Evolutionary conservation across 495 filamentous ascomycete species (phyloP), one percentile per base, ranked within the genome.

Genomic region (Neurospora tetrasperma): DNA sequence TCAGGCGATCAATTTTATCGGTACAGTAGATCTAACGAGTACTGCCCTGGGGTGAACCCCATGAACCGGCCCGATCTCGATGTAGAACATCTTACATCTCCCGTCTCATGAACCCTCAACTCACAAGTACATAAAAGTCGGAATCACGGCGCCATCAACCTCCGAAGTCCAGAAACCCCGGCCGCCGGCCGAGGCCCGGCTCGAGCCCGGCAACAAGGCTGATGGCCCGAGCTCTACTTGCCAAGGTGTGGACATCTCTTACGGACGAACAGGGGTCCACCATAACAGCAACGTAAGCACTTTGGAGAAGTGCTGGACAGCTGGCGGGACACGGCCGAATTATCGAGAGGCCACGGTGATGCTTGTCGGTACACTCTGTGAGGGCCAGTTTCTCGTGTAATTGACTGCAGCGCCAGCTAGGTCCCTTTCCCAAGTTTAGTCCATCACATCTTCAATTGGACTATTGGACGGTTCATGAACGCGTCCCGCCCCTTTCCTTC

Each of bases 211-310:
- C 7, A 23, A 5, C 23, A 62, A 59, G 27, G 10, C 27, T 16
- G 54, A 27, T 35, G 54, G 27, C 27, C 6, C 27, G 54, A 66
- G 54, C 54, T 66, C 54, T 66, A 66, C 8, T 18, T 66, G 54
- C 27, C 54, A 27, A 12, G 54, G 54, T 31, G 54, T 66, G 27
- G 54, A 62, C 42, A 71, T 40, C 43, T n/a, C 27, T 18, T 23
- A 35, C 69, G 31, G 39, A 7, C 18, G 38, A 71, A 73, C 76
- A 78, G 74, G 77, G 75, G 74, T 74, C 70, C 81, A 79, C 73
- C 46, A 59, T 20, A 23, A 59, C 71, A 75, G 80, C 80, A 80
- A 82, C 80, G 80, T 82, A 82, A 82, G 79, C 80, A 75, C 79
- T 78, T 81, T 77, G 76, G 75, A 74, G 76, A 35, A 35, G 14